Evolutionary conservation across 2,329 filamentous ascomycete genomes (phyloP).

Genomic region (Ophiostoma novo-ulmi): DNA sequence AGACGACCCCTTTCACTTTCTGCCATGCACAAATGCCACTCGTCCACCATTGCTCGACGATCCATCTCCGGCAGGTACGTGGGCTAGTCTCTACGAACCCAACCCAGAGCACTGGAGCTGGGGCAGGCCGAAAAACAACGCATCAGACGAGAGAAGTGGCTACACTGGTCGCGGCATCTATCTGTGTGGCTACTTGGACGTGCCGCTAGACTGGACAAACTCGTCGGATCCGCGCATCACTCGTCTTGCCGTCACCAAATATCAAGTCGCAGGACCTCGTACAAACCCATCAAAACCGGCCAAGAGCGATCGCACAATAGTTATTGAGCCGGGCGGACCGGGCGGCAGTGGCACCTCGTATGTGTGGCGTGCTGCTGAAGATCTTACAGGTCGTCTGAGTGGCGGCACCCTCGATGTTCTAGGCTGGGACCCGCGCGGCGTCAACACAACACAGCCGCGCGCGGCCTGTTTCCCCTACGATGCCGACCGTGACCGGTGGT

Average conservation of each 20-base stretch:
- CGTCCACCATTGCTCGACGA: not conserved
- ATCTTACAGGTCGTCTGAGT: slow-evolving; percentile 36
- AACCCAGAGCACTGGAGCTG: not conserved
- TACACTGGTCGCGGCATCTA: slow-evolving; percentile 32
- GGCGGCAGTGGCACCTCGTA: not conserved
- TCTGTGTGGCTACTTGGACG: slow-evolving; percentile 46
- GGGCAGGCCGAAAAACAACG: not conserved
- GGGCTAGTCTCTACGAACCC: not conserved
- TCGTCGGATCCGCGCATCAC: slow-evolving; percentile 40
- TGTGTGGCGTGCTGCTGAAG: not conserved
- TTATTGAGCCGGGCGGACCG: not conserved
- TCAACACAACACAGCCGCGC: slow-evolving; percentile 44
- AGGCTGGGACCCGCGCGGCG: slow-evolving; percentile 52
- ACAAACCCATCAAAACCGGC: not conserved
- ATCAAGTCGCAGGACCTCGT: slow-evolving; percentile 41
- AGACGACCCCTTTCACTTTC: not conserved
- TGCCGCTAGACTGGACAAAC: slow-evolving; percentile 47
- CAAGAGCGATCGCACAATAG: not conserved
- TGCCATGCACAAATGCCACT: not conserved
- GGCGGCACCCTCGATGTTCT: slow-evolving; percentile 44
- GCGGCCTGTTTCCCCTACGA: slow-evolving; percentile 45
- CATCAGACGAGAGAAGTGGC: not conserved
- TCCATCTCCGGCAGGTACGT: not conserved
- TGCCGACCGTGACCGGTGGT: slow-evolving; percentile 45
- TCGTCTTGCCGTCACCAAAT: slow-evolving; percentile 47